Base-by-base conservation (phyloP, 768 basidiomycete species). In the Chalciporus sphaerocephalus region DNA sequence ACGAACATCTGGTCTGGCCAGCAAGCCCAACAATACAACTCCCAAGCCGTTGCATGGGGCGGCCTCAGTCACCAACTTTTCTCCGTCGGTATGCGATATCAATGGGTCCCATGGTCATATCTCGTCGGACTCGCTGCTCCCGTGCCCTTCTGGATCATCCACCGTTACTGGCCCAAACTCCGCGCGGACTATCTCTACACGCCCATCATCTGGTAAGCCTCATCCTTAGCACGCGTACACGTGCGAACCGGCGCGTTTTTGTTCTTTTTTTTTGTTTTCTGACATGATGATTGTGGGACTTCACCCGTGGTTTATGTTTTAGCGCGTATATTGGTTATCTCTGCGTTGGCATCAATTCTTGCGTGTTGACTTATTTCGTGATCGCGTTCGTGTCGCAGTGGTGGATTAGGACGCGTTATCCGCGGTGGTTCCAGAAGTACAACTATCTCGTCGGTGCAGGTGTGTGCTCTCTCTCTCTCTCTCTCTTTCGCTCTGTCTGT, bases 401-500 rank as follows among this genome's bases (percentile, higher is more conserved):
- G 20, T 85, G 78, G 77, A 54, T 84, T 17, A 68, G 82, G 25
- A 72, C 63, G 30, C 74, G 75, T 48, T 68, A 80, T 46, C 80
- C 85, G 2, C 73, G 74, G 12, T 87, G 83, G 83, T 87, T 82
- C 63, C 74, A 76, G 55, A 69, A 70, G 54, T 82, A 82, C 60
- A 83, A 85, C 57, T 83, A 82, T 55, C 76, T 83, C 30, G 62
- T 85, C 4, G 81, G 80, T 22, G 85, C 81, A 33, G 84, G 60
- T 65, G 34, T 47, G 62, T 52, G 33, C n/a, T n/a, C n/a, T n/a
- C n/a, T n/a, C n/a, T n/a, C n/a, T n/a, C n/a, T n/a, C n/a, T n/a
- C n/a, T n/a, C n/a, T n/a, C n/a, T n/a, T n/a, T n/a, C n/a, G n/a
- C n/a, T n/a, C n/a, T n/a, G n/a, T n/a, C n/a, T n/a, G n/a, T n/a